Evolutionary conservation across 768 basidiomycete species (phyloP), one percentile per base, ranked within the genome.

Genomic region (Phaeotremella fagi): DNA sequence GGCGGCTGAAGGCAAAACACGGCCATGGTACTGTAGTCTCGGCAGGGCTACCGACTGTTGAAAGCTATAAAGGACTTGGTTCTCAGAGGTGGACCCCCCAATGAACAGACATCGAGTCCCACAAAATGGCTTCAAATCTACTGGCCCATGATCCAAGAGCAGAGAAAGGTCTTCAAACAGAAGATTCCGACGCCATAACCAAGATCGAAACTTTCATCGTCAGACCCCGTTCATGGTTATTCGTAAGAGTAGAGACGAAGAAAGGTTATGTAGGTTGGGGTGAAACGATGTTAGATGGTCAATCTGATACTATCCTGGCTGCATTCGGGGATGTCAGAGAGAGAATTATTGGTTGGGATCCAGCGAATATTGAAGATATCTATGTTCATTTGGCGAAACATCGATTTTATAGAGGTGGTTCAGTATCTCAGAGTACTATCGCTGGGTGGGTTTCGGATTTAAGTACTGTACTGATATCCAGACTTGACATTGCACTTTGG

Each of bases 401-500:
- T 11, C 74, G 84, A n/a, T 86, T 87, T 69, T 85, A 85, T 64
- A 80, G 84, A 23, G 82, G 82, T 33, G 84, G 83, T 0, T 81
- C 81, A 1, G 85, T 85, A 25, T 74, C 84, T 25, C 85, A 85
- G 82, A 82, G 65, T 47, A 64, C 65, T 11, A 22, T 68, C 4
- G 63, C 62, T 29, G 67, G 57, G 48, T 50, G 26, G 15, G 9
- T 47, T 52, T 37, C 38, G 9, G 55, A 27, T 28, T 45, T 48
- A 50, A 42, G 24, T 25, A 11, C 9, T 23, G 47, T 22, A 26
- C 1, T 26, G 27, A 2, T 20, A 31, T 14, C 18, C 28, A 59
- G 83, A 0, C 70, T 86, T 26, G 83, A 85, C 69, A 86, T 86
- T 53, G 83, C 84, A 0, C 75, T 87, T 0, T 80, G 85, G 85